Conservation (phyloP, 2,329 filamentous ascomycete species). For the Colletotrichum sp. region DNA sequence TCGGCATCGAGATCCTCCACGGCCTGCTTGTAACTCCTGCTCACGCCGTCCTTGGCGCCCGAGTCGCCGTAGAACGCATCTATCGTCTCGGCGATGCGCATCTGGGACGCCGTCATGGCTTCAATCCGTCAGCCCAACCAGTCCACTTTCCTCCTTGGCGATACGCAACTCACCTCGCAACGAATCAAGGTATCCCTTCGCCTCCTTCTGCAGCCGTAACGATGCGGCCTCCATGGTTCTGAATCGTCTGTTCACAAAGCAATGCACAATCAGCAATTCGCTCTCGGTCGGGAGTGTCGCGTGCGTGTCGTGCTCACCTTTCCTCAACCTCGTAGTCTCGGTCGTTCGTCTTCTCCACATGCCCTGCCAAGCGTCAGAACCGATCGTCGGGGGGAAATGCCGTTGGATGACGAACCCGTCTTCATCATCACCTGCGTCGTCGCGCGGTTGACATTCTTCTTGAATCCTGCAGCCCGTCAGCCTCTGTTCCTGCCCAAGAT, state of each 20-base stretch:
- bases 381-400: background rate
- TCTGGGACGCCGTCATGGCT: constrained; percentile 99
- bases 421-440: constrained; percentile 99
- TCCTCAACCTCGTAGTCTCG: constrained; percentile 99
- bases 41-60: constrained; percentile 92
- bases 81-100: constrained; percentile 99
- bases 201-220: constrained; percentile 92
- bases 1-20: constrained; percentile 98
- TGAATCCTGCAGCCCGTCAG: constrained; percentile 42
- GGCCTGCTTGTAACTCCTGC: constrained; percentile 96
- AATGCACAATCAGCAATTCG: constrained; percentile 20
- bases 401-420: constrained; percentile 62
- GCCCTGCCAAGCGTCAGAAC: constrained; percentile 56
- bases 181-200: constrained; percentile 96
- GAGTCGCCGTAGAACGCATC: constrained; percentile 99
- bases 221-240: constrained; percentile 97
- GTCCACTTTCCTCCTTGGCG: background rate
- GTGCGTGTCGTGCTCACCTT: constrained; percentile 55
- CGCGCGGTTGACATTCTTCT: constrained; percentile 97
- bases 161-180: constrained; percentile 69
- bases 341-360: constrained; percentile 98
- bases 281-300: too few relatives aligned
- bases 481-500: background rate
- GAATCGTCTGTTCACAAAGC: constrained; percentile 71
- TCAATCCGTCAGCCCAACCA: constrained; percentile 5